Base-by-base conservation (phyloP, 768 basidiomycete species). In the Sporobolomyces phaffii region DNA sequence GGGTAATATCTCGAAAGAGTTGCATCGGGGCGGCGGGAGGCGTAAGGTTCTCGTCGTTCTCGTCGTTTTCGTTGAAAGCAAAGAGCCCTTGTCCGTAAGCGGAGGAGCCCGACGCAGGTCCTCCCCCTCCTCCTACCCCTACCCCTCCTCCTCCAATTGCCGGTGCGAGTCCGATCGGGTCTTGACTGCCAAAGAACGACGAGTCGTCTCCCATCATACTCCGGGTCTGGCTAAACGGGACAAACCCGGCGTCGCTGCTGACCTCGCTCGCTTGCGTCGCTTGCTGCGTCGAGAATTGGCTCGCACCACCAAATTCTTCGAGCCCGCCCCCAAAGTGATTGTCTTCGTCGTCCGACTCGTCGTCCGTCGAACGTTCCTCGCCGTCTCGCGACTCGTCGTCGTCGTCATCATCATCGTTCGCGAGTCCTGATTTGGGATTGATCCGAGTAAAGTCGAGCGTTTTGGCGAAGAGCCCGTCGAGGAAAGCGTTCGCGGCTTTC, bases 401-500 rank as follows among this genome's bases (percentile, higher is more conserved):
- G 38, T 75, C 73, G 5, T 76, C 75, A 7, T 58, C 29, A 28
- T 76, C 74, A 26, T 73, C 76, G 31, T 74, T 73, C n/a, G 70
- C 70, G 29, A 36, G 24, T 36, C 26, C 4, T 24, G 31, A 4
- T 7, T n/a, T 36, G 34, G 28, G 38, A 41, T 59, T 77, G 43
- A 76, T 77, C 40, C 74, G 75, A 24, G 73, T 77, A 31, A 77
- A 77, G 51, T 77, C 76, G 40, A 80, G 75, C 20, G 79, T 79
- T 56, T 78, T 77, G 76, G 96, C 94, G 76, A 92, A 98, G 87
- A 98, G 91, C 58, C 87, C 88, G 78, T 93, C 91, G 45, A 98
- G 91, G 75, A 97, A 91, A 17, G 85, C 88, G 38, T 96, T 82
- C 5, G 96, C 96, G 69, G 91, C 90, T 77, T 91, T 93, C 33